phyloP scores from a whole-genome alignment of 2,329 filamentous ascomycete genomes.

The Penicillium crustosum region DNA sequence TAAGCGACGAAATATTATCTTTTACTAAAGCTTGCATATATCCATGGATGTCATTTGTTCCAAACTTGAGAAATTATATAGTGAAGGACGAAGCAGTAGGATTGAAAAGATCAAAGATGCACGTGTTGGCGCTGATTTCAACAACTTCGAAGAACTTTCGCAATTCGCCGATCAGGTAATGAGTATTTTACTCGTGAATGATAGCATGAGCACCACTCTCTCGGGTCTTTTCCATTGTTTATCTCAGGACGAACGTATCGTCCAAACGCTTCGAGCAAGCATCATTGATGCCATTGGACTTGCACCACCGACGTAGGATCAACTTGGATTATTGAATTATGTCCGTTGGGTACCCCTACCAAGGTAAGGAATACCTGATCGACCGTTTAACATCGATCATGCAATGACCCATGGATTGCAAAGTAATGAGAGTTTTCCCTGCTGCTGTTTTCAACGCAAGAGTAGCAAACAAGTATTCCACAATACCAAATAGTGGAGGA shows the following conservation, averaged over 20 bases:
- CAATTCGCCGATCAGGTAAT: slow-evolving; percentile 6
- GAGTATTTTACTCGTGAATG: slow-evolving; percentile 12
- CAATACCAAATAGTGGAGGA: neutral
- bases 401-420: neutral
- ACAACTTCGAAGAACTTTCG: neutral
- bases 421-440: neutral
- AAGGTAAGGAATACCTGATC: neutral
- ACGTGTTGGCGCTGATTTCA: neutral
- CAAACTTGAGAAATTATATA: no score
- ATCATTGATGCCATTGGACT: neutral
- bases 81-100: neutral
- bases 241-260: slow-evolving; percentile 3
- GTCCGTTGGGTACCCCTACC: slow-evolving; percentile 8
- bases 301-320: slow-evolving; percentile 5
- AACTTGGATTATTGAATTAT: slow-evolving; percentile 12
- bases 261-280: neutral
- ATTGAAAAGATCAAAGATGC: neutral
- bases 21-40: no score
- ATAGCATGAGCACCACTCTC: slow-evolving; percentile 15
- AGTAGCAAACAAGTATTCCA: neutral
- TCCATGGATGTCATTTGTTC: no score
- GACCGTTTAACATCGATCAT: neutral
- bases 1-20: no score
- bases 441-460: neutral
- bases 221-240: slow-evolving; percentile 16